Evolutionary conservation across 1,284 basidiomycete genomes (phyloP).

Genomic region (Fomitopsis pinicola): DNA sequence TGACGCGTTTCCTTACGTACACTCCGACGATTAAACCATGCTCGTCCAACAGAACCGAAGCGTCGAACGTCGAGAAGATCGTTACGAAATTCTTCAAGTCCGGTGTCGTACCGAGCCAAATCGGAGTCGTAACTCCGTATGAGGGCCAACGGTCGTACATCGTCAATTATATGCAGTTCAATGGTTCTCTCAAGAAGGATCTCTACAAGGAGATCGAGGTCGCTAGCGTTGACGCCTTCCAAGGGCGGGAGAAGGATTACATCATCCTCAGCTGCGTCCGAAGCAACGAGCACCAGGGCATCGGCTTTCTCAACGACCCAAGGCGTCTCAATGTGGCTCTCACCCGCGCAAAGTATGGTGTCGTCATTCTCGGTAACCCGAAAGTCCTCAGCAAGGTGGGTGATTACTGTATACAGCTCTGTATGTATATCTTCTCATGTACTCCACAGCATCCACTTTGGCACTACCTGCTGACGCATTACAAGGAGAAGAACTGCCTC

Average conservation of each 20-base stretch:
- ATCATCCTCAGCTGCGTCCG: constrained; percentile 99
- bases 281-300: constrained; percentile 99
- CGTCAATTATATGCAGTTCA: constrained; percentile 99
- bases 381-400: constrained; percentile 97
- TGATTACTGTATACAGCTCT: constrained; percentile 5
- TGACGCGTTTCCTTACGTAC: constrained; percentile 13
- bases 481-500: constrained; percentile 93
- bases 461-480: constrained; percentile 98
- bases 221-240: constrained; percentile 98
- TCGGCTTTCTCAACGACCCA: constrained; percentile 98
- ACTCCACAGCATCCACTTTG: constrained; percentile 80
- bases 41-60: constrained; percentile 74
- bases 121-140: constrained; percentile 98
- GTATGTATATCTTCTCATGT: constrained; percentile 9
- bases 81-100: constrained; percentile 99
- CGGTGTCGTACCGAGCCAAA: constrained; percentile 91
- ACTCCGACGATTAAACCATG: constrained; percentile 11
- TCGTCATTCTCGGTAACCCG: constrained; percentile 97
- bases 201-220: constrained; percentile 99
- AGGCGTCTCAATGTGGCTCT: constrained; percentile 95
- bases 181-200: constrained; percentile 97
- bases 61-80: constrained; percentile 99
- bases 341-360: constrained; percentile 96
- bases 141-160: constrained; percentile 99
- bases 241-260: constrained; percentile 99